phyloP scores from a whole-genome alignment of 2,329 filamentous ascomycete genomes.

The Trichoderma oligosporum region DNA sequence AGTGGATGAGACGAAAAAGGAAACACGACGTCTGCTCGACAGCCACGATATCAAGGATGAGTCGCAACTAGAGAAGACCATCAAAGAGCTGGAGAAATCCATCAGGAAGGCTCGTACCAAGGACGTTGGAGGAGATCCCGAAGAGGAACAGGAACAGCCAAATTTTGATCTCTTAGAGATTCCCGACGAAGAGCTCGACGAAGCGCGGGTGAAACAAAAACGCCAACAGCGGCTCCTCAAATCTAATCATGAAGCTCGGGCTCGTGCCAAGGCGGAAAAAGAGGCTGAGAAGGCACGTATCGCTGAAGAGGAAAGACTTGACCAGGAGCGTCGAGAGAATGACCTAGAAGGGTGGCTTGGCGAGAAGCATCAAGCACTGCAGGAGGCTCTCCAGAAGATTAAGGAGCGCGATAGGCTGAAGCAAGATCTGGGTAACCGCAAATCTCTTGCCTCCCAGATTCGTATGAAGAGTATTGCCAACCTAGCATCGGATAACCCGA shows the following conservation, averaged over 20 bases:
- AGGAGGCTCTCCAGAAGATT: conserved; percentile 71
- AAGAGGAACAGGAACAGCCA: conserved; percentile 76
- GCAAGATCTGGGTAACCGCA: conserved; percentile 91
- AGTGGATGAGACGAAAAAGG: conserved; percentile 80
- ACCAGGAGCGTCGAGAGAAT: conserved; percentile 77
- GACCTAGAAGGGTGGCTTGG: conserved; percentile 84
- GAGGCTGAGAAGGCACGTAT: conserved; percentile 82
- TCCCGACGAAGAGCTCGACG: conserved; percentile 88
- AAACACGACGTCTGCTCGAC: conserved; percentile 79
- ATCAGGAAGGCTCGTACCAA: conserved; percentile 89
- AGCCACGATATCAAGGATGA: conserved; percentile 92
- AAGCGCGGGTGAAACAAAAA: conserved; percentile 87
- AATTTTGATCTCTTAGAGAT: conserved; percentile 85
- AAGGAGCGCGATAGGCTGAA: conserved; percentile 92
- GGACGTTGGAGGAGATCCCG: conserved; percentile 77
- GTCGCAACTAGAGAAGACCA: conserved; percentile 72
- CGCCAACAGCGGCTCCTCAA: conserved; percentile 89
- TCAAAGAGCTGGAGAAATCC: conserved; percentile 85
- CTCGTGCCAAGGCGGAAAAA: conserved; percentile 93
- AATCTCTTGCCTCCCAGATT: conserved; percentile 92
- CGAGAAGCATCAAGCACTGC: conserved; percentile 72
- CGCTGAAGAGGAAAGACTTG: conserved; percentile 77
- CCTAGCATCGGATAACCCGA: conserved; percentile 82
- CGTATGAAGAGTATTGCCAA: conserved; percentile 98
- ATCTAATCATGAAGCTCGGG: conserved; percentile 87